Evolutionary conservation across 2,329 filamentous ascomycete genomes (phyloP), one percentile per base, ranked within the genome.

Genomic region (Mollisia scopiformis): DNA sequence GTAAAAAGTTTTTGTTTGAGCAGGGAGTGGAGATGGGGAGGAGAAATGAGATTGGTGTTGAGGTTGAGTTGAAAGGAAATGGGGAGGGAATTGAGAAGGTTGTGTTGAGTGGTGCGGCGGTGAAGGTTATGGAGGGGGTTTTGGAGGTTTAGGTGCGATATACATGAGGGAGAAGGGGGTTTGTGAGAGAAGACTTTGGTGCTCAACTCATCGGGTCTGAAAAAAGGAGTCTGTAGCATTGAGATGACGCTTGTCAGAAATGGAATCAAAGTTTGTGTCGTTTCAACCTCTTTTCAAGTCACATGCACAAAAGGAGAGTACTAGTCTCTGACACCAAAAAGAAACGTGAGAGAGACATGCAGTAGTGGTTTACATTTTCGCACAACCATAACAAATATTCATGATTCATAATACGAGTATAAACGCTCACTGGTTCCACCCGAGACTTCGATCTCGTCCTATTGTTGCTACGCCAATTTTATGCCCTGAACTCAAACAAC

Each of bases 11-110:
- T 68, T 76, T 80, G 63, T 74, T 89, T 60, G 83, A 82, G 59
- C 87, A 90, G 75, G 88, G 87, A 0, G 84, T 88, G 13, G 87
- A 90, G 75, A 88, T 89, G 83, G 87, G 86, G 33, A 66, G 67
- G 37, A 54, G 51, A 35, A 67, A 61, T 58, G 58, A 58, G 52
- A 68, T 67, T 57, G 57, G 23, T 3, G 60, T 65, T 23, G 52
- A 64, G 30, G 58, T 63, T 13, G 50, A 57, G 7, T 35, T 23
- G 27, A 43, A 28, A 14, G 52, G 35, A 3, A 41, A 49, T 33
- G 55, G 52, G 13, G 57, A 56, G 41, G 56, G 28, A n/a, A 50
- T 68, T 23, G 41, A 43, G 62, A 58, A 41, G 30, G 65, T 69
- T 19, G 58, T 59, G 41, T 39, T 67, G 21, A 58, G 60, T 35